Percentiles rank a stretch among this genome's conserved stretches.
phyloP scores from a whole-genome alignment of 2,329 filamentous ascomycete genomes.

The Ophiocordyceps australis region DNA sequence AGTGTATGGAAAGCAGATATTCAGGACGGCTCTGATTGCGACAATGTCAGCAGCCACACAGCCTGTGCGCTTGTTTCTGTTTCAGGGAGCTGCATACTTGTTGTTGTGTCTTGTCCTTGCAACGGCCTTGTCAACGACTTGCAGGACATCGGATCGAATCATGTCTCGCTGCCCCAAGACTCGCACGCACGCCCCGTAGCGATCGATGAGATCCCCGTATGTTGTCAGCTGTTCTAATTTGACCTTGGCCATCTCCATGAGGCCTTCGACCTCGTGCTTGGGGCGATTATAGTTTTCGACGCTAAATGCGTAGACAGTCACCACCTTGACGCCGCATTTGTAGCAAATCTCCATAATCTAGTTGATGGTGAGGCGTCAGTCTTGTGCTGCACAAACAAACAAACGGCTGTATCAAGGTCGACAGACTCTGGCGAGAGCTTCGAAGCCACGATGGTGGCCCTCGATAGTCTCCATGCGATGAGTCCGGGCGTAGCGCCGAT shows the following conservation, averaged over 20 bases:
- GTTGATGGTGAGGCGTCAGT: slow-evolving; percentile 4
- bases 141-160: slow-evolving; percentile 71
- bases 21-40: slow-evolving; percentile 39
- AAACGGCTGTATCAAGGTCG: background rate
- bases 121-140: slow-evolving; percentile 73
- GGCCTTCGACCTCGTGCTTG: slow-evolving; percentile 85
- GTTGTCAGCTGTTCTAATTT: slow-evolving; percentile 84
- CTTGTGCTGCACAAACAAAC: too few species aligned
- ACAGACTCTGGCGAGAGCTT: slow-evolving; percentile 61
- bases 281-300: slow-evolving; percentile 98
- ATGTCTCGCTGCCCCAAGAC: slow-evolving; percentile 73
- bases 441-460: slow-evolving; percentile 89
- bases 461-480: slow-evolving; percentile 94
- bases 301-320: slow-evolving; percentile 96
- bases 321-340: slow-evolving; percentile 88
- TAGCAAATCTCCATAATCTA: slow-evolving; percentile 95
- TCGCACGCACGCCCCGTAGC: slow-evolving; percentile 75
- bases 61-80: too few species aligned
- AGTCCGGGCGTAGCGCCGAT: slow-evolving; percentile 74
- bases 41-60: background rate
- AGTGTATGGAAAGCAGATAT: slow-evolving; percentile 96
- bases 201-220: slow-evolving; percentile 82
- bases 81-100: slow-evolving; percentile 39
- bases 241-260: slow-evolving; percentile 96
- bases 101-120: slow-evolving; percentile 77